A percentile compares a stretch with the other conserved stretches of the same genome.
phyloP scores from a whole-genome alignment of 1,284 basidiomycete genomes.

The Erythrobasidium hasegawianum region DNA sequence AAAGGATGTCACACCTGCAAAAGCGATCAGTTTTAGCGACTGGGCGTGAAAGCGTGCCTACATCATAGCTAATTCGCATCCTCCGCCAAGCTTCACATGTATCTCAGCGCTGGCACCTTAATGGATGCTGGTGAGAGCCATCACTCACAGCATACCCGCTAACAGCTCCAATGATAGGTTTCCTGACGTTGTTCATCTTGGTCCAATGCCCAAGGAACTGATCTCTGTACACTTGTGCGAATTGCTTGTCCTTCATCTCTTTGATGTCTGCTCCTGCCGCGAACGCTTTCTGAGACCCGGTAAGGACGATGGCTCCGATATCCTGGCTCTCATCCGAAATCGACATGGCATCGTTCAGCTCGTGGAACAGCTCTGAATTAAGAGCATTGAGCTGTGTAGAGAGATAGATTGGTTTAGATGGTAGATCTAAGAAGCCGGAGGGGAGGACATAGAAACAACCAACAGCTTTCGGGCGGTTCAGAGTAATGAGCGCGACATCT shows the following conservation, averaged over 20 bases:
- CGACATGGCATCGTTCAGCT: constrained; percentile 71
- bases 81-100: constrained; percentile 76
- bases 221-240: constrained; percentile 78
- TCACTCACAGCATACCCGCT: constrained; percentile 88
- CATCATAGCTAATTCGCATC: constrained; percentile 94
- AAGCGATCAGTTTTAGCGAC: not conserved
- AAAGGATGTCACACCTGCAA: constrained; percentile 75
- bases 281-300: constrained; percentile 89
- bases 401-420: not conserved
- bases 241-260: constrained; percentile 68
- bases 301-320: constrained; percentile 82
- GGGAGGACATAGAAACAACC: constrained; percentile 58
- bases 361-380: constrained; percentile 54
- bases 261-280: constrained; percentile 64
- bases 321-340: constrained; percentile 56
- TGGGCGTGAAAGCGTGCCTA: constrained; percentile 47
- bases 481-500: constrained; percentile 78
- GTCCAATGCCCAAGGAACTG: constrained; percentile 90
- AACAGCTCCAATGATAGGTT: constrained; percentile 94
- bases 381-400: constrained; percentile 43
- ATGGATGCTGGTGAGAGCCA: too few species aligned
- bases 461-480: constrained; percentile 93
- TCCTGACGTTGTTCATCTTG: constrained; percentile 68
- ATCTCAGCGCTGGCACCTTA: too few species aligned
- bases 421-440: not conserved